Evolutionary conservation across 1,139 yeast species (phyloP).

Genomic region (Chernovozyma aurita): DNA sequence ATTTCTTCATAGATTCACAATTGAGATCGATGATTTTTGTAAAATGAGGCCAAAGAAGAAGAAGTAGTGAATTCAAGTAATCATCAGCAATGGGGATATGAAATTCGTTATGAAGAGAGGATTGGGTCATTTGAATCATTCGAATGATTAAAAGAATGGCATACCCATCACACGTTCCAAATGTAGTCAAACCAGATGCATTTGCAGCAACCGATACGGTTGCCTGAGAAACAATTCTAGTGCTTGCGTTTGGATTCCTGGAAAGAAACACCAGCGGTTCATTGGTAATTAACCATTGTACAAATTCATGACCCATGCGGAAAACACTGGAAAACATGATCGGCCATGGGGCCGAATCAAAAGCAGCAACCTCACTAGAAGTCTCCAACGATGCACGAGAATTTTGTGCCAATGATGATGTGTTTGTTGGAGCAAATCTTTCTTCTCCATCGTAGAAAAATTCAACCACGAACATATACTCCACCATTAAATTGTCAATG

Average conservation of each 20-base stretch:
- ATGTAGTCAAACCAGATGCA: conserved; percentile 13
- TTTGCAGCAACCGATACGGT: conserved; percentile 15
- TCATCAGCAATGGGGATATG: conserved; percentile 75
- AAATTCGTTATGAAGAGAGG: conserved; percentile 54
- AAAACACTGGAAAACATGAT: conserved; percentile 46
- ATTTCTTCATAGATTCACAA: conserved; percentile 59
- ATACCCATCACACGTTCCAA: conserved; percentile 61
- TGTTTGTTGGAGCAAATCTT: conserved; percentile 17
- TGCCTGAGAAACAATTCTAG: conserved; percentile 2
- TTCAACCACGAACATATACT: conserved; percentile 67
- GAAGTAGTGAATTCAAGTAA: conserved; percentile 62
- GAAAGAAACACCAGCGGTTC: conserved; percentile 12
- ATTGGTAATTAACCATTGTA: conserved; percentile 33
- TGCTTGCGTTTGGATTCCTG: conserved; percentile 1
- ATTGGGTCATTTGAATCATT: conserved; percentile 59
- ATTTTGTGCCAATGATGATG: background rate
- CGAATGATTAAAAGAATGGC: conserved; percentile 79
- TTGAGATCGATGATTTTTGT: conserved; percentile 73
- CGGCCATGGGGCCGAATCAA: conserved; percentile 24
- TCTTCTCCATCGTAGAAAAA: conserved; percentile 59
- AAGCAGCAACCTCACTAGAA: background rate
- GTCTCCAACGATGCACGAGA: background rate
- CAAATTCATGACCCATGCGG: conserved; percentile 40
- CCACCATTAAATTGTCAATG: conserved; percentile 73
- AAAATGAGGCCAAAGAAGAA: conserved; percentile 80